Evolutionary conservation across 2,329 filamentous ascomycete genomes (phyloP), one percentile per base, ranked within the genome.

Genomic region (Penicillium polonicum): DNA sequence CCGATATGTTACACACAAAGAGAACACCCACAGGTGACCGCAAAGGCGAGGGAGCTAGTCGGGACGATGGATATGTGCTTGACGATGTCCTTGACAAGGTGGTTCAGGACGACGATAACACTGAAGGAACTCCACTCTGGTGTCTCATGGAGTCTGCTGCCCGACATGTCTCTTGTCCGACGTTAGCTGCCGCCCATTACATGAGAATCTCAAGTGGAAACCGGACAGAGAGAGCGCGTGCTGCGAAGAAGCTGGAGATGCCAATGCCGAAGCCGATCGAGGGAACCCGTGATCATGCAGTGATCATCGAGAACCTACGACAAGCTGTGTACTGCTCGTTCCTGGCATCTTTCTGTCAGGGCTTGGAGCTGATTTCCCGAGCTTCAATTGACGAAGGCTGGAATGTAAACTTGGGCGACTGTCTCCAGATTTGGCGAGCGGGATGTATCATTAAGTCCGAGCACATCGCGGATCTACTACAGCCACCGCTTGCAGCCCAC

Each of bases 381-480:
- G 83, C 84, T 0, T 83, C 87, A 65, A 74, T 78, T 42, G 75
- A 83, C 33, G 80, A 88, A 66, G 77, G 79, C 33, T 90, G 87
- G 87, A 76, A 73, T 25, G 70, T 79, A 38, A 70, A 78, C 56
- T 70, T 78, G 13, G 69, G 70, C 4, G 68, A 73, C 17, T 76
- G 77, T 44, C 60, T 79, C 21, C 76, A 78, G 66, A 85, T 90
- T 62, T 90, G 87, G 88, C 82, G 85, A 2, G 84, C 80, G 0
- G 87, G 88, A 8, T 90, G 87, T 71, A 90, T 90, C 70, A 90
- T 90, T 67, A 83, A 87, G 65, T 82, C 84, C 1, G 86, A 89
- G 62, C 79, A 84, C 63, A 86, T 90, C 59, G 81, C 82, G 3
- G 81, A 86, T 50, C 70, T 90, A 31, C 77, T 90, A 25, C 69